Evolutionary conservation across 148 eudicot species (phyloP).

Genomic region (Bassia scoparia): DNA sequence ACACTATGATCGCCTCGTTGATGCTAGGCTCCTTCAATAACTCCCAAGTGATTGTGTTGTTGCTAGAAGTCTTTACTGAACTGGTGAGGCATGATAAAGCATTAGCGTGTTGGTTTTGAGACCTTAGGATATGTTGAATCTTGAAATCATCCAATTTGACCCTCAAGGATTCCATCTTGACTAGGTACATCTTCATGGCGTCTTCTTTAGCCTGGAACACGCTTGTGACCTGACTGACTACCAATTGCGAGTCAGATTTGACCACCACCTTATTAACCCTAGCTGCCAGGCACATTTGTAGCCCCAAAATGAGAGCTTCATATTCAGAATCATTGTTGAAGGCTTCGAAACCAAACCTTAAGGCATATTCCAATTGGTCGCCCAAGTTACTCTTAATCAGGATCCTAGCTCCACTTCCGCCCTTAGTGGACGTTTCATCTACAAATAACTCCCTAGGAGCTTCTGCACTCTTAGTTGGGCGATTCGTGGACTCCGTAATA

Average conservation of each 20-base stretch:
- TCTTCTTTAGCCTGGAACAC: neutral
- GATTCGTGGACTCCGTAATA: neutral
- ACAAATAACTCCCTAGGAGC: neutral
- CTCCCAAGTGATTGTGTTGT: neutral
- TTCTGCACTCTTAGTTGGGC: neutral
- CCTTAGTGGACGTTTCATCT: neutral
- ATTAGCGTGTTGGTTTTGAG: neutral
- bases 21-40: neutral
- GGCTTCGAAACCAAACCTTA: neutral
- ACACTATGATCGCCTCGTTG: neutral
- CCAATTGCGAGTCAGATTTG: neutral
- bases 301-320: neutral
- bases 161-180: neutral
- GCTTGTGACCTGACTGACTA: neutral
- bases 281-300: neutral
- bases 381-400: neutral
- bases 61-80: neutral
- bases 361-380: neutral
- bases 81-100: neutral
- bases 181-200: neutral
- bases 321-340: neutral
- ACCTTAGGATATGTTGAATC: neutral
- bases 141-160: neutral
- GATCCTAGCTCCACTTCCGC: neutral
- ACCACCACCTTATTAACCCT: rapidly evolving